phyloP scores from a whole-genome alignment of 2,329 filamentous ascomycete genomes.

The Colletotrichum horii region DNA sequence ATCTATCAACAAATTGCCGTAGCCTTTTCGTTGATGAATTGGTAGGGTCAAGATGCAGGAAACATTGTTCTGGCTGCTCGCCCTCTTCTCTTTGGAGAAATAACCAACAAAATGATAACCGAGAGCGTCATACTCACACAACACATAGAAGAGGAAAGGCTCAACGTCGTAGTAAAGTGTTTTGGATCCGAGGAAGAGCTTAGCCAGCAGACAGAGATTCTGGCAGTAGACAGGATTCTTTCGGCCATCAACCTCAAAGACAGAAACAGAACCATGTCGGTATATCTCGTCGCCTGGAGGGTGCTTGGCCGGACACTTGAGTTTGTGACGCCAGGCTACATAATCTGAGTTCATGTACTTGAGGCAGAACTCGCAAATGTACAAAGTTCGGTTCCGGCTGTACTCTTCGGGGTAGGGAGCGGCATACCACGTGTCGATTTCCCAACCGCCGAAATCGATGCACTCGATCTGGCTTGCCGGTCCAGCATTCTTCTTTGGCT shows the following conservation, averaged over 20 bases:
- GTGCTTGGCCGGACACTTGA: conserved; percentile 95
- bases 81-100: conserved; percentile 97
- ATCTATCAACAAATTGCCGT: conserved; percentile 95
- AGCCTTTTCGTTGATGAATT: conserved; percentile 96
- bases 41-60: conserved; percentile 96
- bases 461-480: conserved; percentile 97
- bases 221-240: conserved; percentile 99
- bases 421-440: conserved; percentile 99
- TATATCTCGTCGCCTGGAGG: conserved; percentile 98
- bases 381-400: conserved; percentile 93
- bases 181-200: conserved; percentile 97
- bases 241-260: conserved; percentile 96
- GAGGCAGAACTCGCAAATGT: conserved; percentile 98
- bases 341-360: conserved; percentile 99
- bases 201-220: conserved; percentile 93
- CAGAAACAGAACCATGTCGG: conserved; percentile 85
- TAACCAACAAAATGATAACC: conserved; percentile 99
- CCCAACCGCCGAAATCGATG: conserved; percentile 96
- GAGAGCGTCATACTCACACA: conserved; percentile 89
- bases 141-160: conserved; percentile 95
- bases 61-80: conserved; percentile 94
- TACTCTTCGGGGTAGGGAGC: conserved; percentile 98
- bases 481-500: conserved; percentile 77
- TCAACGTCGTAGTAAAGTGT: conserved; percentile 98
- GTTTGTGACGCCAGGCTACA: conserved; percentile 96